phyloP scores from a whole-genome alignment of 2,329 filamentous ascomycete genomes.

The Fusarium sp. region DNA sequence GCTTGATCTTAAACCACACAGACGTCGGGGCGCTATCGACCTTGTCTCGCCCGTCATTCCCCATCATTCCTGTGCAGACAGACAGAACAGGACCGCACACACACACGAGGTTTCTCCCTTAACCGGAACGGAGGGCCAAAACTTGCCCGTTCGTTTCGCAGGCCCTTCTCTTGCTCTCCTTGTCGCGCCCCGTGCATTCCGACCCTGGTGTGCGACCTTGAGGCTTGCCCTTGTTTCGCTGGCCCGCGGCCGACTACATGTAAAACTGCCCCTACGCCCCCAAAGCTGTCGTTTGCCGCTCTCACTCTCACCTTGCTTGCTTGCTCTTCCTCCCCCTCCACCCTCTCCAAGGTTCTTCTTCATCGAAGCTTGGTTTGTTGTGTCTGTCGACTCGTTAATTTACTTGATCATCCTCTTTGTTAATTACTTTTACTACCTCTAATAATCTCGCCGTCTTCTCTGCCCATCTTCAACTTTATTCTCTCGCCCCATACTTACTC shows the following conservation, averaged over 20 bases:
- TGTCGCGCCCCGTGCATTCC: slow-evolving; percentile 43
- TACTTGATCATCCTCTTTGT: not conserved
- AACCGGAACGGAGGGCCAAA: slow-evolving; percentile 37
- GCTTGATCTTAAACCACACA: slow-evolving; percentile 4
- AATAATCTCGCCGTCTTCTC: slow-evolving; percentile 15
- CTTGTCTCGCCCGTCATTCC: slow-evolving; percentile 55
- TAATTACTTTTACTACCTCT: slow-evolving; percentile 2
- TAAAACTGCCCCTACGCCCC: slow-evolving; percentile 38
- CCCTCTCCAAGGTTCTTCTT: not conserved
- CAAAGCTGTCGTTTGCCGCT: slow-evolving; percentile 28
- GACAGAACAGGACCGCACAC: not conserved
- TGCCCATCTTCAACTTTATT: slow-evolving; percentile 12
- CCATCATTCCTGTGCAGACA: slow-evolving; percentile 38
- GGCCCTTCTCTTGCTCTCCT: slow-evolving; percentile 27
- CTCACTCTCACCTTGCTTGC: slow-evolving; percentile 12
- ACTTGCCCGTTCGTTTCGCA: slow-evolving; percentile 10
- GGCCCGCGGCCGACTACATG: slow-evolving; percentile 41
- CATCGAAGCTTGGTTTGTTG: not conserved
- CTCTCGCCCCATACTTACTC: slow-evolving; percentile 1
- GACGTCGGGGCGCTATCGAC: slow-evolving; percentile 21
- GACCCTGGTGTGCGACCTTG: slow-evolving; percentile 39
- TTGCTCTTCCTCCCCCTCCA: not conserved
- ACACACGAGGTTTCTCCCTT: slow-evolving; percentile 49
- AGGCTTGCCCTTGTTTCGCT: slow-evolving; percentile 45
- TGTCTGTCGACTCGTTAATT: not conserved